Percentiles rank a stretch among this genome's conserved stretches.
These are phyloP conservation scores for Ustilago bromivora DNA, from an alignment of 1,284 basidiomycete genomes.

Conservation along the genomic window DNA sequence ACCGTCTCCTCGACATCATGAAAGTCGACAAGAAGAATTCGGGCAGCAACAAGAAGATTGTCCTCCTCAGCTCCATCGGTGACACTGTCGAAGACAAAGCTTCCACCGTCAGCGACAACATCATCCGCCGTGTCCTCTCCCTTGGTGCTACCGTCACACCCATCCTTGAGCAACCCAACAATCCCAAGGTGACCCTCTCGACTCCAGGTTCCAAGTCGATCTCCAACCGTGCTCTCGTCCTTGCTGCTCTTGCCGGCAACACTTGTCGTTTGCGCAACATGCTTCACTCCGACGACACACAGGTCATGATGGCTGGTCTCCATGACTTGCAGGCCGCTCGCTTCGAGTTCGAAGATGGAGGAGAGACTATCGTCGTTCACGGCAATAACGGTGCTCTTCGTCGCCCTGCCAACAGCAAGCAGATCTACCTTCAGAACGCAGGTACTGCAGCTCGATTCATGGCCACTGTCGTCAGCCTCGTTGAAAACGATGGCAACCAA, in stretches of 20 bases:
- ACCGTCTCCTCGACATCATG: slow-evolving; percentile 88
- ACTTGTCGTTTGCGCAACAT: slow-evolving; percentile 90
- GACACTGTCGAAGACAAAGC: slow-evolving; percentile 92
- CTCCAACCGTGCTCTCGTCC: slow-evolving; percentile 92
- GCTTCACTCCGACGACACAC: slow-evolving; percentile 96
- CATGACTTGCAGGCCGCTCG: slow-evolving; percentile 81
- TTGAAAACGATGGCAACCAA: slow-evolving; percentile 42
- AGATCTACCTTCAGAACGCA: slow-evolving; percentile 95
- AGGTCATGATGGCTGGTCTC: slow-evolving; percentile 98
- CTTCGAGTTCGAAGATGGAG: slow-evolving; percentile 91
- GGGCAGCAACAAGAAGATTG: slow-evolving; percentile 88
- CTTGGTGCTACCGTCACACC: slow-evolving; percentile 72
- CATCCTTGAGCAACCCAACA: slow-evolving; percentile 42
- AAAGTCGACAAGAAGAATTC: slow-evolving; percentile 98
- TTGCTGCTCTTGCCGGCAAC: slow-evolving; percentile 90
- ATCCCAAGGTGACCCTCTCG: slow-evolving; percentile 78
- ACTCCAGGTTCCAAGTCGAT: slow-evolving; percentile 98
- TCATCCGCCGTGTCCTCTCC: slow-evolving; percentile 73
- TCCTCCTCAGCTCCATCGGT: slow-evolving; percentile 89
- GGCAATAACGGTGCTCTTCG: slow-evolving; percentile 84
- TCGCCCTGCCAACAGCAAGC: slow-evolving; percentile 74
- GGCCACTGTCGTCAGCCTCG: slow-evolving; percentile 90
- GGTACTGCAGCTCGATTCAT: slow-evolving; percentile 98
- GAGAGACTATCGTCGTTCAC: slow-evolving; percentile 90
- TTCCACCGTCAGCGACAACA: slow-evolving; percentile 76